phyloP scores from a whole-genome alignment of 2,329 filamentous ascomycete species.

The Cryphonectria radicalis region DNA sequence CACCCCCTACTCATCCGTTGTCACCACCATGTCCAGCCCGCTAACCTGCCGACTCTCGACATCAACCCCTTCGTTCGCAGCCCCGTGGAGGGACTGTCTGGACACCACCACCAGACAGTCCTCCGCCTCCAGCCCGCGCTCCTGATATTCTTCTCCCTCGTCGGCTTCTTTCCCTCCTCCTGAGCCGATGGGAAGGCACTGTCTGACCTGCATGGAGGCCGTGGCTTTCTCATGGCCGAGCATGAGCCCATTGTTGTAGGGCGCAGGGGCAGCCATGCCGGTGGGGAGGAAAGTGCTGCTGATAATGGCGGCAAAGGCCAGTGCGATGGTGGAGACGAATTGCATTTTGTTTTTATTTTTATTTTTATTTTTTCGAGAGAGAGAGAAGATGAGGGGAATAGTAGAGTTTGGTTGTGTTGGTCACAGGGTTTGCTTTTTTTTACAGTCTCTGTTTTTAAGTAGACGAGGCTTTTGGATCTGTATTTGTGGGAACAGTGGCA shows the following conservation, averaged over 20 bases:
- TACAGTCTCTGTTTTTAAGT: not conserved
- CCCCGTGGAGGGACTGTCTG: not conserved
- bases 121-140: not conserved
- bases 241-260: not conserved
- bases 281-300: conserved; percentile 1
- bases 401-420: not conserved
- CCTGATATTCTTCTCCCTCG: not conserved
- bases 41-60: not conserved
- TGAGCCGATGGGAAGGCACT: not conserved
- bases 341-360: conserved; percentile 9
- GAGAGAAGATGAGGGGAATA: not conserved
- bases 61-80: not conserved
- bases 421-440: not conserved
- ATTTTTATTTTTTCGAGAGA: too few species aligned
- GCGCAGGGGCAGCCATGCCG: not conserved
- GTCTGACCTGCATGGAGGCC: not conserved
- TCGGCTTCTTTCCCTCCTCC: not conserved
- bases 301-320: conserved; percentile 8
- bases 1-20: not conserved
- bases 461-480: not conserved
- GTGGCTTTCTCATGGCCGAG: not conserved
- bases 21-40: not conserved
- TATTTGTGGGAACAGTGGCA: not conserved
- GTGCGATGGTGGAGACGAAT: not conserved
- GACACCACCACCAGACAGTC: not conserved